Conservation (phyloP, 108 stramenopile genomes). For the Nitzschia inconspicua region DNA sequence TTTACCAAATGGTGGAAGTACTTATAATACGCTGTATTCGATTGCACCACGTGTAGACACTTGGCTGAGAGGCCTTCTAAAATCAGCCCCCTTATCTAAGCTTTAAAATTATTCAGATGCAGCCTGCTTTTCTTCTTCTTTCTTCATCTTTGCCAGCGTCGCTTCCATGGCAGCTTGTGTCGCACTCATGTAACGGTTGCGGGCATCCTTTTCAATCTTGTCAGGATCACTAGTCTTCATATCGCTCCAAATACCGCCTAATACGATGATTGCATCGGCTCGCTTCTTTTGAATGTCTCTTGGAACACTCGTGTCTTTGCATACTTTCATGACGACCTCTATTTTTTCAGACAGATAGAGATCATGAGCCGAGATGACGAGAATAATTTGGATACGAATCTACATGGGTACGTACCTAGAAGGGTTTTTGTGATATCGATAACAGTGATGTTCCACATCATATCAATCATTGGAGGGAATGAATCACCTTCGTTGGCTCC, state of each 20-base stretch:
- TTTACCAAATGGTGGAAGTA: neutral
- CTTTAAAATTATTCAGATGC: too few relatives aligned
- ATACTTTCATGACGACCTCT: constrained; percentile 10
- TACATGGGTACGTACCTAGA: too few relatives aligned
- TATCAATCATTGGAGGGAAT: constrained; percentile 7
- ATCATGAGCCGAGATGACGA: too few relatives aligned
- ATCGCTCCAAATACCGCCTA: constrained; percentile 1
- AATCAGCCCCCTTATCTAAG: too few relatives aligned
- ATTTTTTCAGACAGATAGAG: too few relatives aligned
- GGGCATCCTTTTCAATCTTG: neutral
- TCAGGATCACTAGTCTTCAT: neutral
- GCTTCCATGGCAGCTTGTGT: constrained; percentile 6
- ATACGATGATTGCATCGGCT: neutral
- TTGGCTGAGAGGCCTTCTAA: too few relatives aligned
- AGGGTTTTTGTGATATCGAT: constrained; percentile 1
- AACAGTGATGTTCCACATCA: constrained; percentile 11
- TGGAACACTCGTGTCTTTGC: neutral
- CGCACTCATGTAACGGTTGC: constrained; percentile 7
- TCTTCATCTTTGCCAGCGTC: constrained; percentile 2
- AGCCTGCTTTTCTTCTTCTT: neutral
- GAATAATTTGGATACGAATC: too few relatives aligned
- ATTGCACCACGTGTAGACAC: neutral
- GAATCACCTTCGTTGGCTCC: neutral
- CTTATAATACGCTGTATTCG: neutral
- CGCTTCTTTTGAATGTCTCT: constrained; percentile 12